These are phyloP conservation scores for Lobosporangium transversale DNA, from an alignment of 192 early-diverging fungal genomes.

Conservation along the genomic window DNA sequence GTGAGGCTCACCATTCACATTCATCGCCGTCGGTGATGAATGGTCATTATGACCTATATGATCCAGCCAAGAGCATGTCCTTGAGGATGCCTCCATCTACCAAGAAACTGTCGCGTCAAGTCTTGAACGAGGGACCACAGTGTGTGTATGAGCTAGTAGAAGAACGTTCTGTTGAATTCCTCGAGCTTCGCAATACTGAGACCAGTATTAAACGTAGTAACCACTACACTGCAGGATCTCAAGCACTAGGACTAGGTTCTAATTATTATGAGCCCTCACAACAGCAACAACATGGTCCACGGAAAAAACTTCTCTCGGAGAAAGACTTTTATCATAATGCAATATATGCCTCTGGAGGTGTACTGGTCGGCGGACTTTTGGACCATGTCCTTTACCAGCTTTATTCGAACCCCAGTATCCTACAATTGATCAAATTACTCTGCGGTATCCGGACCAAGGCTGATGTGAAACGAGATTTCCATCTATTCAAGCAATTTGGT, in stretches of 20 bases:
- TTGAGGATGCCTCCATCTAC: background rate
- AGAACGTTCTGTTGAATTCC: constrained; percentile 43
- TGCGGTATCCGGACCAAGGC: constrained; percentile 65
- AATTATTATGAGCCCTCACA: constrained; percentile 27
- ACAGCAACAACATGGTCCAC: background rate
- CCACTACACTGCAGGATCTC: background rate
- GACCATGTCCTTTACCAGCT: constrained; percentile 62
- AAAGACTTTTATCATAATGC: constrained; percentile 56
- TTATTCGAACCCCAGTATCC: constrained; percentile 64
- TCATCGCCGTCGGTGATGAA: background rate
- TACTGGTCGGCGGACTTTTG: constrained; percentile 65
- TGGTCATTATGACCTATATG: background rate
- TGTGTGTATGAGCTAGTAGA: constrained; percentile 50
- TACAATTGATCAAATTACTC: constrained; percentile 69
- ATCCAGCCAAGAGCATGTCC: background rate
- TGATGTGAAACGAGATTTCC: constrained; percentile 47
- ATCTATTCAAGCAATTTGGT: constrained; percentile 46
- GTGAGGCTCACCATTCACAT: background rate
- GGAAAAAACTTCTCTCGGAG: background rate
- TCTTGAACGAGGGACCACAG: constrained; percentile 39
- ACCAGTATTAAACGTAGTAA: constrained; percentile 1
- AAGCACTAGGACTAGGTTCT: background rate
- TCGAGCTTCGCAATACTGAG: constrained; percentile 42
- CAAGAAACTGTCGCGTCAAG: constrained; percentile 14
- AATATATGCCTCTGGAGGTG: constrained; percentile 75